Evolutionary conservation across 306 rosid species (phyloP).

Genomic region (Gastrolobium villosum): DNA sequence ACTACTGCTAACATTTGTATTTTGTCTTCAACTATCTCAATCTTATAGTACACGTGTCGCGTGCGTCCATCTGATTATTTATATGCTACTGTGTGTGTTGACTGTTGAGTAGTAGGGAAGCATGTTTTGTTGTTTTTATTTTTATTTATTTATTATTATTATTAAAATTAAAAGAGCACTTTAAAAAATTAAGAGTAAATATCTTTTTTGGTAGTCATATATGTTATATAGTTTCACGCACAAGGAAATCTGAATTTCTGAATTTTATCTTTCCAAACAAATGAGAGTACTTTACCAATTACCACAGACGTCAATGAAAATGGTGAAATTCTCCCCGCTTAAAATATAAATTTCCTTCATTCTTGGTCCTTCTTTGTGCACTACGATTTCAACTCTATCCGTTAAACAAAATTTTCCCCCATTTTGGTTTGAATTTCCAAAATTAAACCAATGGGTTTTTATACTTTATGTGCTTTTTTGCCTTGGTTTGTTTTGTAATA

Average conservation of each 20-base stretch:
- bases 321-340: constrained; percentile 37
- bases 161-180: no score
- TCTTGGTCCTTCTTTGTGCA: constrained; percentile 62
- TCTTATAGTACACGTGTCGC: no score
- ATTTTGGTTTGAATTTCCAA: constrained; percentile 11
- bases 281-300: constrained; percentile 41
- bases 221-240: background rate
- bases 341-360: constrained; percentile 43
- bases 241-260: background rate
- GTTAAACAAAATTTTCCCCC: background rate
- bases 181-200: no score
- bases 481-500: background rate
- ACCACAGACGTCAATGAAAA: constrained; percentile 20
- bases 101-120: no score
- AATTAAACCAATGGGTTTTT: constrained; percentile 10
- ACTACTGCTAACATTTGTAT: background rate
- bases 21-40: background rate
- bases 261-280: constrained; percentile 35
- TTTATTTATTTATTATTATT: no score
- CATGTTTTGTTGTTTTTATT: no score
- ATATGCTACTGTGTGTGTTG: no score
- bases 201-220: no score
- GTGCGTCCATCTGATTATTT: no score
- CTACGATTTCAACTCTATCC: constrained; percentile 34
- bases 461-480: background rate